These are phyloP conservation scores for Trichoderma asperelloides DNA, from an alignment of 495 filamentous ascomycete species.

Conservation along the genomic window DNA sequence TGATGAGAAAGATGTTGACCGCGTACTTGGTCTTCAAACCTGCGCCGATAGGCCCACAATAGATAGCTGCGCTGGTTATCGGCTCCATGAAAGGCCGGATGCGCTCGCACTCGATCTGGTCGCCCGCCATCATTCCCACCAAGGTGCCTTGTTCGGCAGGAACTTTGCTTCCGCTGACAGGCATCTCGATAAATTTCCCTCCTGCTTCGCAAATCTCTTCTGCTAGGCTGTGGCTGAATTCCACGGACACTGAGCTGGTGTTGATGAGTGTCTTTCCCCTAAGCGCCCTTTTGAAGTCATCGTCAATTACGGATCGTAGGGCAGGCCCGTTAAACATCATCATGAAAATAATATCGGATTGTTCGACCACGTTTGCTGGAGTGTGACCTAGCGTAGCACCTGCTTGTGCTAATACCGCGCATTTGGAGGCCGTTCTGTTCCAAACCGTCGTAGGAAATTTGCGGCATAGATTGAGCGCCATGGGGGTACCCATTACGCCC, in stretches of 20 bases:
- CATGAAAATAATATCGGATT: slow-evolving; percentile 13
- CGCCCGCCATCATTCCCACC: slow-evolving; percentile 14
- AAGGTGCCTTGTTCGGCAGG: slow-evolving; percentile 12
- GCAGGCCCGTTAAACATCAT: slow-evolving; percentile 14
- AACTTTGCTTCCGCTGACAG: slow-evolving; percentile 14
- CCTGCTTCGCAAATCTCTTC: slow-evolving; percentile 6
- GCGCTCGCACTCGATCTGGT: background rate
- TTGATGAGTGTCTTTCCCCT: slow-evolving; percentile 12
- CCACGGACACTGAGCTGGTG: slow-evolving; percentile 13
- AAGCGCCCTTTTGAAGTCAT: slow-evolving; percentile 10
- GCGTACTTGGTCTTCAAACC: slow-evolving; percentile 13
- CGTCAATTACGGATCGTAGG: slow-evolving; percentile 7
- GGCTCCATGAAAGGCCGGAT: slow-evolving; percentile 8
- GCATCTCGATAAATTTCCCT: slow-evolving; percentile 13
- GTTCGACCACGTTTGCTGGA: slow-evolving; percentile 10
- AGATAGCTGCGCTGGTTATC: slow-evolving; percentile 11
- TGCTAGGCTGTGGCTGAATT: slow-evolving; percentile 11
- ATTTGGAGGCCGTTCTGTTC: slow-evolving; percentile 14
- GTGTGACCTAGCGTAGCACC: slow-evolving; percentile 1
- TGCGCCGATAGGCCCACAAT: slow-evolving; percentile 12
- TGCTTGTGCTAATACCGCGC: slow-evolving; percentile 6
- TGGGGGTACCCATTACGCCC: slow-evolving; percentile 14
- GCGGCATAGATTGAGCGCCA: slow-evolving; percentile 12
- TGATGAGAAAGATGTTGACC: slow-evolving; percentile 13
- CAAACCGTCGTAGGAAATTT: slow-evolving; percentile 10